Conservation (phyloP, 805 yeast genomes). For the Candida adriatica region DNA sequence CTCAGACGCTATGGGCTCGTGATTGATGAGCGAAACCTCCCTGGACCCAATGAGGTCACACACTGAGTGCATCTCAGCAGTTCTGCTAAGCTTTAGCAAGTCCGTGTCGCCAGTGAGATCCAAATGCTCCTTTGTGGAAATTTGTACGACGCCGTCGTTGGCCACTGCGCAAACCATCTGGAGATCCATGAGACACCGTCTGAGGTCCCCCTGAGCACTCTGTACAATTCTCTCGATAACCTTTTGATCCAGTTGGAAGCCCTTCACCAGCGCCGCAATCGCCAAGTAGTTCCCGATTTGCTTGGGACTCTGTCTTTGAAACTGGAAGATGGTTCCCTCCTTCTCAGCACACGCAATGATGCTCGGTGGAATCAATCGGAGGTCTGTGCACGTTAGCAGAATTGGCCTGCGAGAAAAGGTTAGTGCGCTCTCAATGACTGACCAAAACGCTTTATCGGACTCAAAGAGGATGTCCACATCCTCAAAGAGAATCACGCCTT, state of each 20-base stretch:
- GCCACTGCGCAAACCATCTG: slow-evolving; percentile 33
- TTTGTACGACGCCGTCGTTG: neutral
- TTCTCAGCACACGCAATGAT: slow-evolving; percentile 39
- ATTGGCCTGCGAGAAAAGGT: slow-evolving; percentile 62
- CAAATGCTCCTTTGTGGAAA: slow-evolving; percentile 1
- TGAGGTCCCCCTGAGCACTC: slow-evolving; percentile 32
- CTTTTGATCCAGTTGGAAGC: slow-evolving; percentile 27
- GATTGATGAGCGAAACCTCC: slow-evolving; percentile 11
- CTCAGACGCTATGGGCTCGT: slow-evolving; percentile 21
- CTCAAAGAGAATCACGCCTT: slow-evolving; percentile 72
- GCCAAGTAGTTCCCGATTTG: slow-evolving; percentile 33
- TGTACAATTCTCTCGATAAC: slow-evolving; percentile 26
- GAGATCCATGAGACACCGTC: slow-evolving; percentile 38
- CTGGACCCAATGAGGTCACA: slow-evolving; percentile 10
- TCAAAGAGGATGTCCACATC: slow-evolving; percentile 78
- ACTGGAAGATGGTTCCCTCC: slow-evolving; percentile 34
- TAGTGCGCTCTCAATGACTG: slow-evolving; percentile 54
- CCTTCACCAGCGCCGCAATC: slow-evolving; percentile 32
- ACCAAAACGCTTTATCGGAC: slow-evolving; percentile 79
- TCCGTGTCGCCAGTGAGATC: neutral
- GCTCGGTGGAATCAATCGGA: slow-evolving; percentile 38
- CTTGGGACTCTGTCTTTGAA: slow-evolving; percentile 13
- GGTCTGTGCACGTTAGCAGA: slow-evolving; percentile 54
- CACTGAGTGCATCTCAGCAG: slow-evolving; percentile 10
- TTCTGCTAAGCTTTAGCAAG: slow-evolving; percentile 1